Evolutionary conservation across 2,329 filamentous ascomycete genomes (phyloP).

Genomic region (Pyricularia pennisetigena): DNA sequence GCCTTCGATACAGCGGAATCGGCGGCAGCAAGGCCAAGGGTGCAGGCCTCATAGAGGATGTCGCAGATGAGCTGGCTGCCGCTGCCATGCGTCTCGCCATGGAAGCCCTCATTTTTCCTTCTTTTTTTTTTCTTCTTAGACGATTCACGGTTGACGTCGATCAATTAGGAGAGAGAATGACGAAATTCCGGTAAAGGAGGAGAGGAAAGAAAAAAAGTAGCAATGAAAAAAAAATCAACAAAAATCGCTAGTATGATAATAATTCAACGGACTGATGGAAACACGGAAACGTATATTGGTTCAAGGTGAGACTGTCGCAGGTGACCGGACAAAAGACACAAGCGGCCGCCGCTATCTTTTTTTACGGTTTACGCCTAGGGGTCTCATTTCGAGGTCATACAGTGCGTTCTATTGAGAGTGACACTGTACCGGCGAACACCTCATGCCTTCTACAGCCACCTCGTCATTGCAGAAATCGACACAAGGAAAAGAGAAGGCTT

Average conservation of each 20-base stretch:
- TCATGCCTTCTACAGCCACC: background rate
- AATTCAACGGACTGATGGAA: background rate
- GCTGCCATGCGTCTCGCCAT: background rate
- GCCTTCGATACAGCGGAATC: slow-evolving; percentile 77
- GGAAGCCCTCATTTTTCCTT: slow-evolving; percentile 2
- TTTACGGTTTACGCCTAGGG: background rate
- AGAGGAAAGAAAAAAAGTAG: background rate
- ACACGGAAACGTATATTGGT: background rate
- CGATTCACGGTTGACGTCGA: background rate
- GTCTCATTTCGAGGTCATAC: background rate
- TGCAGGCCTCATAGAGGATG: slow-evolving; percentile 22
- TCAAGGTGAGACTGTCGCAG: background rate
- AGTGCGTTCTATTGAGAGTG: background rate
- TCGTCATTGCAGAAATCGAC: background rate
- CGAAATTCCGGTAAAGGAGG: background rate
- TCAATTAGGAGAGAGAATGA: background rate
- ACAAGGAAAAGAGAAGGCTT: background rate
- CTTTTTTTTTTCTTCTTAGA: too few species aligned
- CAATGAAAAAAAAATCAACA: background rate
- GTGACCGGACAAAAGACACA: background rate
- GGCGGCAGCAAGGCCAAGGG: slow-evolving; percentile 70
- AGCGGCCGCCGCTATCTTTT: background rate
- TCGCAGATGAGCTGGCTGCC: slow-evolving; percentile 6
- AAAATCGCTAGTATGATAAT: background rate
- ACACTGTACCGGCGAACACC: background rate